Conservation (phyloP, 768 basidiomycete genomes). For the Clavaria fumosa region DNA sequence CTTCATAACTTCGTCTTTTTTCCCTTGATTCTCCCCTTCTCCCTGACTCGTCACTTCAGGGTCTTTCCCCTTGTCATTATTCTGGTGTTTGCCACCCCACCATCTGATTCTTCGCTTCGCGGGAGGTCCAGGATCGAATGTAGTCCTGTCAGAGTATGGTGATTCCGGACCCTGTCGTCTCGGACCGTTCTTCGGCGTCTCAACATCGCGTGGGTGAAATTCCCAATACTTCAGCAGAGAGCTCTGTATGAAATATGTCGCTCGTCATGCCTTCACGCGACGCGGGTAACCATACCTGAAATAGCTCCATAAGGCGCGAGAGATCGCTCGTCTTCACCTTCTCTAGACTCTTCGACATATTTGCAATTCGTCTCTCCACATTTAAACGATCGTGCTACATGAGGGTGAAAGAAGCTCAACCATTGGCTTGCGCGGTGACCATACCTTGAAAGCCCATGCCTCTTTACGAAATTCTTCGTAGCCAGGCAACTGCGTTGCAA, state of each 20-base stretch:
- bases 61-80: slow-evolving; percentile 12
- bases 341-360: slow-evolving; percentile 28
- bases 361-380: slow-evolving; percentile 46
- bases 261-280: too few species aligned
- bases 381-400: slow-evolving; percentile 59
- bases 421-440: slow-evolving; percentile 1
- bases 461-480: slow-evolving; percentile 63
- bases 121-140: too few species aligned
- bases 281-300: slow-evolving; percentile 56
- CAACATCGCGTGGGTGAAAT: slow-evolving; percentile 39
- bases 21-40: slow-evolving; percentile 20
- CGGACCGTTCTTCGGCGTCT: too few species aligned
- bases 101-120: too few species aligned
- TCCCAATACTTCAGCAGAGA: slow-evolving; percentile 61
- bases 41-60: slow-evolving; percentile 15
- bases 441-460: slow-evolving; percentile 65
- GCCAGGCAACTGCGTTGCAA: slow-evolving; percentile 42
- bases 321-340: slow-evolving; percentile 62
- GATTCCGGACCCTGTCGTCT: too few species aligned
- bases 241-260: slow-evolving; percentile 30
- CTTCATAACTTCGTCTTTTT: slow-evolving; percentile 31
- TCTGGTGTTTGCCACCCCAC: slow-evolving; percentile 11
- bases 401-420: slow-evolving; percentile 5
- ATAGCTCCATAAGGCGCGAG: slow-evolving; percentile 71
- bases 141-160: too few species aligned